Evolutionary conservation across 306 rosid genomes (phyloP).

Genomic region (Vigna angularis): DNA sequence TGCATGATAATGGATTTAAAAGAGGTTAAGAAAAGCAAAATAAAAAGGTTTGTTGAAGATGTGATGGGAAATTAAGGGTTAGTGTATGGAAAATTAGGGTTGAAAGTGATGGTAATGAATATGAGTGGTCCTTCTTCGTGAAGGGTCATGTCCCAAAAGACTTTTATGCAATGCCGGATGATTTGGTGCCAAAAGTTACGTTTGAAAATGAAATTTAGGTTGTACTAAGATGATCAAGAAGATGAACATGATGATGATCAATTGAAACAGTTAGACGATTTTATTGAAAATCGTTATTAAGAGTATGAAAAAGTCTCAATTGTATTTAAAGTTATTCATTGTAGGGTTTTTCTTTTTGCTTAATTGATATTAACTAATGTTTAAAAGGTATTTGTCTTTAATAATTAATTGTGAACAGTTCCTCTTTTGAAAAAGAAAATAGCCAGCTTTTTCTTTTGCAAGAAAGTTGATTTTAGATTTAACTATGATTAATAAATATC

Average conservation of each 20-base stretch:
- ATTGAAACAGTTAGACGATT: constrained; percentile 7
- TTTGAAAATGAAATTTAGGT: constrained; percentile 34
- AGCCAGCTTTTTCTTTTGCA: neutral
- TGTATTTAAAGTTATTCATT: neutral
- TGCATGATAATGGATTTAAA: constrained; percentile 6
- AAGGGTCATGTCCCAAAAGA: constrained; percentile 35
- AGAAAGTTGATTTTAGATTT: neutral
- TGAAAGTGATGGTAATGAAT: constrained; percentile 40
- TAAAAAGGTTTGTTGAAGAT: neutral
- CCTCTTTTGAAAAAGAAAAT: too few species aligned
- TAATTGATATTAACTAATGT: neutral
- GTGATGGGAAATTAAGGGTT: constrained; percentile 17
- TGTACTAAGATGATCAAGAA: neutral
- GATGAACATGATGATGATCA: neutral
- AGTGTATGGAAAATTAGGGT: neutral
- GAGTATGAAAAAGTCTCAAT: neutral
- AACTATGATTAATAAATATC: neutral
- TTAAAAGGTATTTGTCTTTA: neutral
- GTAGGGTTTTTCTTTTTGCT: neutral
- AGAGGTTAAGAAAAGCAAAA: constrained; percentile 16
- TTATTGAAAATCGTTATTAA: neutral
- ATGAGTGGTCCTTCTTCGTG: constrained; percentile 37
- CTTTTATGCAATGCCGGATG: constrained; percentile 41
- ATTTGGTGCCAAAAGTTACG: constrained; percentile 41
- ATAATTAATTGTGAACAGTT: neutral